Evolutionary conservation across 129 eudicot species (phyloP).

Genomic region (Cynara cardunculus): DNA sequence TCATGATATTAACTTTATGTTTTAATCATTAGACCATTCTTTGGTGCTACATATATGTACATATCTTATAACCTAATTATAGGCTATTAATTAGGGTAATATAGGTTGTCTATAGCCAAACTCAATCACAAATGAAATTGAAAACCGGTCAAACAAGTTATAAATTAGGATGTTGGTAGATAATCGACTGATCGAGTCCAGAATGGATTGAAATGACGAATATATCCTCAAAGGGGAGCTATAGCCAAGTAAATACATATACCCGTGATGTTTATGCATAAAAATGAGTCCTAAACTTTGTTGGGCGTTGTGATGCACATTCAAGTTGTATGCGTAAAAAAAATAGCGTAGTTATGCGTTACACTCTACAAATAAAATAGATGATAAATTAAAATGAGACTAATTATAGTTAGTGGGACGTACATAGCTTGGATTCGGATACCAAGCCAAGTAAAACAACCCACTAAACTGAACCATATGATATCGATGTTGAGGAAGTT

Average conservation of each 20-base stretch:
- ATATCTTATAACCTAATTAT: conserved; percentile 1
- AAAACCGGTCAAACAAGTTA: not conserved
- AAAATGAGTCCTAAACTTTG: not conserved
- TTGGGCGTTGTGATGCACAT: too few species aligned
- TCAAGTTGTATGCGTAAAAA: too few species aligned
- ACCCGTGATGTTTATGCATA: not conserved
- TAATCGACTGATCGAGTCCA: too few species aligned
- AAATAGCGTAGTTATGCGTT: too few species aligned
- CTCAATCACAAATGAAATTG: not conserved
- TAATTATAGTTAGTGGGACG: too few species aligned
- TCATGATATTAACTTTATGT: not conserved
- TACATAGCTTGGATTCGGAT: too few species aligned
- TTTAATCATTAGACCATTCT: not conserved
- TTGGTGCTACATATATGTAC: not conserved
- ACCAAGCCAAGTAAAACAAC: too few species aligned
- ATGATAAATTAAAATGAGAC: too few species aligned
- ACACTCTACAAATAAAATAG: too few species aligned
- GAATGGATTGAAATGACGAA: not conserved
- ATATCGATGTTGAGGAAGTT: too few species aligned
- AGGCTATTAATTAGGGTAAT: not conserved
- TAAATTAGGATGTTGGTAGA: too few species aligned
- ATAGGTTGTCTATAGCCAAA: not conserved
- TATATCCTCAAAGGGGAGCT: not conserved
- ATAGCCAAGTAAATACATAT: not conserved
- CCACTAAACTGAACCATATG: too few species aligned